Conservation (phyloP, 2,329 filamentous ascomycete genomes). For the Plenodomus tracheiphilus region DNA sequence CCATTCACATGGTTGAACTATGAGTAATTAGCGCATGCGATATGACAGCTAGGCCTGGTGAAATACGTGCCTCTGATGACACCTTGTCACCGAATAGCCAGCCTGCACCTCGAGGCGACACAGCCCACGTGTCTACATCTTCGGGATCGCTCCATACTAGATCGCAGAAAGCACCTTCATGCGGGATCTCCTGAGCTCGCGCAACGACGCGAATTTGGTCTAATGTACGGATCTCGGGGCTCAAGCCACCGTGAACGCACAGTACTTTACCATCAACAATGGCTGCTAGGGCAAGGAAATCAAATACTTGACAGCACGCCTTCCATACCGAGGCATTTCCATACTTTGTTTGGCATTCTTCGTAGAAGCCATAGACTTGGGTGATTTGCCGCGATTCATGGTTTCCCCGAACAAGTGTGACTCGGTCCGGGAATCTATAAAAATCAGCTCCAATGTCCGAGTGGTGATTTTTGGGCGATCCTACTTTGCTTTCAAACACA, state of each 20-base stretch:
- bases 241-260: constrained; percentile 95
- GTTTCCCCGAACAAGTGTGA: constrained; percentile 76
- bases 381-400: constrained; percentile 99
- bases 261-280: constrained; percentile 99
- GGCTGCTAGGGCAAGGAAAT: constrained; percentile 95
- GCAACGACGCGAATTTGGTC: constrained; percentile 80
- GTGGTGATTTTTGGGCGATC: constrained; percentile 10
- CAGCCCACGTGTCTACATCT: constrained; percentile 69
- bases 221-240: constrained; percentile 92
- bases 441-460: constrained; percentile 3
- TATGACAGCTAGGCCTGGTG: background rate
- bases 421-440: constrained; percentile 67
- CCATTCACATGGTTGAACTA: constrained; percentile 77
- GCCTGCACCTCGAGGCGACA: constrained; percentile 69
- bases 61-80: constrained; percentile 59
- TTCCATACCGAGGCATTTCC: constrained; percentile 99
- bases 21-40: constrained; percentile 4
- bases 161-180: constrained; percentile 98
- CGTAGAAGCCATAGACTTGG: constrained; percentile 99
- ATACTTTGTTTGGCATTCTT: constrained; percentile 98
- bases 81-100: constrained; percentile 74
- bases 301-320: constrained; percentile 98
- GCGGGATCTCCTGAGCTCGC: constrained; percentile 88
- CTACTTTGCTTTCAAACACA: constrained; percentile 73
- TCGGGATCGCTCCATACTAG: constrained; percentile 90